Evolutionary conservation across 2,329 filamentous ascomycete species (phyloP), one percentile per base, ranked within the genome.

Genomic region (Blastomyces emzantsi): DNA sequence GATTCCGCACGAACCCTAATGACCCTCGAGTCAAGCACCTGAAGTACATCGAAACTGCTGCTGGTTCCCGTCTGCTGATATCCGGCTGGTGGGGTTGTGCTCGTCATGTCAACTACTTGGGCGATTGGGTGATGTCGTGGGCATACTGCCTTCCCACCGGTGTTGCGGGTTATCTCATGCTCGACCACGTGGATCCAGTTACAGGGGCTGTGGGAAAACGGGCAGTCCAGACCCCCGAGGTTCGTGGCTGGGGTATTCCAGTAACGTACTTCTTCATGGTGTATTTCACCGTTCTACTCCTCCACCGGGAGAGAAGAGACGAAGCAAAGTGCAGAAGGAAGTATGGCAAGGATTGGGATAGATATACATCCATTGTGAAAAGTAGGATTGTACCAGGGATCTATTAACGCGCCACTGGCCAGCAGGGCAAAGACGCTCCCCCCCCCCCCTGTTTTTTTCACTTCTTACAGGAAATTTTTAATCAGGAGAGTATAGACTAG

Each of bases 1-100:
- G 84, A 30, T 97, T 97, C 86, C 87, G 94, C 64, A 95, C 86
- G 45, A 86, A 97, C 75, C 92, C 92, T 36, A 81, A 87, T 41
- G 90, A 96, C 72, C 89, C 92, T 0, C 82, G 82, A 41, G 85
- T 97, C 63, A 83, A 85, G 52, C 88, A 96, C 72, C 85, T 97
- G 69, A 85, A 89, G 73, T 96, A 89, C 76, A 92, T 97, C 65
- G 81, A 94, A 78, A 97, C 93, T 7, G 64, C 64, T 28, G 47
- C 62, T 25, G 66, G 66, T 15, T 64, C 66, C 9, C 64, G 36
- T 19, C 60, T 67, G 22, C 61, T 67, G 28, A 66, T 64, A 6
- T 47, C 56, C 17, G 66, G 66, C 58, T 68, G 67, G 67, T 68
- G 67, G 67, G 67, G 67, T 1, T 43, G 62, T 39, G 57, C 67